Percentiles rank a stretch among this genome's conserved stretches.
These are phyloP conservation scores for Lactarius indigo DNA, from an alignment of 768 basidiomycete species.

Conservation along the genomic window DNA sequence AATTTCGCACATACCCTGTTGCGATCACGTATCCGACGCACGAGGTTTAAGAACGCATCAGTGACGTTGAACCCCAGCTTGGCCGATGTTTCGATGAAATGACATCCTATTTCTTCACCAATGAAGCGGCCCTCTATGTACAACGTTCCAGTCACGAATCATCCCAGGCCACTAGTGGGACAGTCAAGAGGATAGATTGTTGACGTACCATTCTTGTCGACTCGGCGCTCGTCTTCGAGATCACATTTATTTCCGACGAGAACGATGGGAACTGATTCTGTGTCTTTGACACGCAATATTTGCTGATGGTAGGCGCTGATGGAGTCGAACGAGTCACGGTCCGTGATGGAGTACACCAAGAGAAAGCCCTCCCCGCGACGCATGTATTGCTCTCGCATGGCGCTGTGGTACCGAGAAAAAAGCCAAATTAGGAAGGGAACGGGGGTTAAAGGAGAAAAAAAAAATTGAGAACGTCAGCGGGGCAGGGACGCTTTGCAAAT, in stretches of 20 bases:
- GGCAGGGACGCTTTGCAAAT: background rate
- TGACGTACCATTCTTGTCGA: conserved; percentile 79
- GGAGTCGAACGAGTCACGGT: conserved; percentile 95
- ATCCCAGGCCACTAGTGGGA: background rate
- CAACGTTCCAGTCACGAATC: background rate
- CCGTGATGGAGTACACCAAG: conserved; percentile 95
- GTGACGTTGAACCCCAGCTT: conserved; percentile 95
- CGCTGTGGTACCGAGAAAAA: conserved; percentile 43
- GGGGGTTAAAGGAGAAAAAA: no score
- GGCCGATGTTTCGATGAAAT: conserved; percentile 93
- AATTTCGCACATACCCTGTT: conserved; percentile 62
- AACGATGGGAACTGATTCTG: conserved; percentile 90
- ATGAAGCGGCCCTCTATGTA: conserved; percentile 97
- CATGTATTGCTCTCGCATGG: conserved; percentile 99
- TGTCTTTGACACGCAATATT: conserved; percentile 94
- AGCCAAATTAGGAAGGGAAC: background rate
- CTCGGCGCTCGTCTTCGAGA: conserved; percentile 91
- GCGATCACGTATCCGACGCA: conserved; percentile 88
- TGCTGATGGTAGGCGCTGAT: conserved; percentile 94
- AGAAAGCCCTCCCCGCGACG: conserved; percentile 96
- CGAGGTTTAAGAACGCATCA: conserved; percentile 88
- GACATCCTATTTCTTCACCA: conserved; percentile 89
- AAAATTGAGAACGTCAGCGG: background rate
- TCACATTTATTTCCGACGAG: conserved; percentile 99
- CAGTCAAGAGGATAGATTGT: background rate